A percentile compares a stretch with the other conserved stretches of the same genome.
phyloP scores from a whole-genome alignment of 139 green algal species.

The Coccomyxa sp. region DNA sequence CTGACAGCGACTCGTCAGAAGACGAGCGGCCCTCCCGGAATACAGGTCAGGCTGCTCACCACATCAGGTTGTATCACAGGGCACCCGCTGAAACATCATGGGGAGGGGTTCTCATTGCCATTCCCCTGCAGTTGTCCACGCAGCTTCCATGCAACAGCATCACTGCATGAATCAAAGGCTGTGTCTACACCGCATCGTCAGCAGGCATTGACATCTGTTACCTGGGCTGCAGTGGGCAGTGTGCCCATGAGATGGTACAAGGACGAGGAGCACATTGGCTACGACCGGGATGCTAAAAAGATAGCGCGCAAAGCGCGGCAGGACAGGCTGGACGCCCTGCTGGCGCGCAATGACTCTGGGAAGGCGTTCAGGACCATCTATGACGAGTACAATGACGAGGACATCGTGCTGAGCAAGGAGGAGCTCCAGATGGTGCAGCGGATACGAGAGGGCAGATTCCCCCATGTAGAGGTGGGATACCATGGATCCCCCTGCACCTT shows the following conservation, averaged over 20 bases:
- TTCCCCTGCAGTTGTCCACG: too few relatives aligned
- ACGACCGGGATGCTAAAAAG: constrained; percentile 71
- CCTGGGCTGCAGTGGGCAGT: constrained; percentile 57
- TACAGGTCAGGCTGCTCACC: constrained; percentile 68
- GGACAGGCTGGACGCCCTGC: constrained; percentile 77
- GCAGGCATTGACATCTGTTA: background rate
- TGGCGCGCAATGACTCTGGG: constrained; percentile 61
- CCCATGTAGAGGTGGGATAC: constrained; percentile 72
- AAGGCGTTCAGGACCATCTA: constrained; percentile 75
- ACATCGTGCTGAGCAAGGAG: constrained; percentile 82
- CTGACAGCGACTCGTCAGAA: constrained; percentile 86
- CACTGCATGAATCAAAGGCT: background rate
- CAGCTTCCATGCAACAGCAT: background rate
- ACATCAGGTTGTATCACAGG: too few relatives aligned
- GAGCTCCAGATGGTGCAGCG: constrained; percentile 90
- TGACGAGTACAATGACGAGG: constrained; percentile 97
- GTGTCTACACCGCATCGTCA: background rate
- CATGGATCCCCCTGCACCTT: background rate
- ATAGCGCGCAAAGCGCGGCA: constrained; percentile 48
- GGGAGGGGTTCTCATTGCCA: too few relatives aligned
- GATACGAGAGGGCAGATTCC: constrained; percentile 83
- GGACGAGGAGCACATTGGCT: constrained; percentile 95
- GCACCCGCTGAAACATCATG: too few relatives aligned
- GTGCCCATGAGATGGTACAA: constrained; percentile 95
- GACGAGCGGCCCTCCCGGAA: constrained; percentile 85